These are phyloP conservation scores for Leptosphaerulina australis DNA, from an alignment of 2,329 filamentous ascomycete species.

Conservation along the genomic window DNA sequence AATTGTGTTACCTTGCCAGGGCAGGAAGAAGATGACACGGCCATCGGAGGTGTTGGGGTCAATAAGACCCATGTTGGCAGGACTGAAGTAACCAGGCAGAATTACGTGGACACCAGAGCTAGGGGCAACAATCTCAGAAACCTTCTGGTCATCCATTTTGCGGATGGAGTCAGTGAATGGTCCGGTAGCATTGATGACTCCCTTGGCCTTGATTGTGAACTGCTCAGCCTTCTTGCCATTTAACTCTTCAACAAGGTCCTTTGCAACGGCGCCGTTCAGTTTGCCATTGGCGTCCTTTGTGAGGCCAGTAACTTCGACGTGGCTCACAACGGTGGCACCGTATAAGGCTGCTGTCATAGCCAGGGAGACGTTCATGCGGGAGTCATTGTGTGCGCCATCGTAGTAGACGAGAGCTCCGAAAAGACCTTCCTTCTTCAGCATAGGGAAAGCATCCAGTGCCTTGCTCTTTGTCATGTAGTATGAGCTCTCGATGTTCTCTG, in stretches of 20 bases:
- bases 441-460: conserved; percentile 84
- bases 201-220: conserved; percentile 76
- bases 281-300: conserved; percentile 75
- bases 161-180: conserved; percentile 86
- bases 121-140: conserved; percentile 80
- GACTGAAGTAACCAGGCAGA: conserved; percentile 84
- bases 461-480: conserved; percentile 89
- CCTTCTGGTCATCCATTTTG: conserved; percentile 77
- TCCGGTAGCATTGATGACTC: conserved; percentile 86
- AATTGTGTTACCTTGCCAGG: conserved; percentile 92
- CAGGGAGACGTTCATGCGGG: conserved; percentile 87
- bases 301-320: conserved; percentile 78
- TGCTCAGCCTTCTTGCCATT: conserved; percentile 67
- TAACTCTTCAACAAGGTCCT: conserved; percentile 70
- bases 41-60: conserved; percentile 87
- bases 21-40: conserved; percentile 89
- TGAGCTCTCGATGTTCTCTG: conserved; percentile 85
- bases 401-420: conserved; percentile 88
- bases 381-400: conserved; percentile 90
- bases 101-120: conserved; percentile 87
- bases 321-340: conserved; percentile 80
- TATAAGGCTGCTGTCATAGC: conserved; percentile 90
- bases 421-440: conserved; percentile 80
- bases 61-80: conserved; percentile 84
- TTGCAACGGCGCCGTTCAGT: conserved; percentile 74